Evolutionary conservation across 257 asterid genomes (phyloP), one percentile per base, ranked within the genome.

Genomic region (Salvia miltiorrhiza): DNA sequence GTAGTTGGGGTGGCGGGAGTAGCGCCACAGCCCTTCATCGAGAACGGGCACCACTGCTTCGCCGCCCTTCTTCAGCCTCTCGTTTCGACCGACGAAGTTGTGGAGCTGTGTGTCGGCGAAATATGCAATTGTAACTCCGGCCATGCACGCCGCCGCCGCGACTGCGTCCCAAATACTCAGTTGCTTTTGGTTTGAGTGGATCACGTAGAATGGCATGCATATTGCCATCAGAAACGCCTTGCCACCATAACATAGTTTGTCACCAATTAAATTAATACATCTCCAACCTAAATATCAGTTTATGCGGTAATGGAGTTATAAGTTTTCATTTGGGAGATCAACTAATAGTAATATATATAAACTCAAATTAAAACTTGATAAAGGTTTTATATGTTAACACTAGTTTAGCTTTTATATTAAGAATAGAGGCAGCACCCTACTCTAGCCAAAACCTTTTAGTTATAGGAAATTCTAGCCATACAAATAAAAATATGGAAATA

Each of bases 1-100:
- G 76, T 93, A 93, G 82, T 93, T 93, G 4, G 97, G 98, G 63
- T 93, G 98, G 20, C 97, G 81, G 1, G 97, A 90, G 78, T 80
- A 87, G 21, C 54, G 64, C 98, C 98, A 93, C 19, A 93, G 70
- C 41, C 98, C 98, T 33, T 62, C 65, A 13, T 93, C 96, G 2
- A 93, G 95, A 79, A 58, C 77, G 16, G 86, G 89, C 57, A 87
- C 88, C 19, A 71, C 13, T 2, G 84, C 79, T 77, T 82, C 53
- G 20, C 95, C 91, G 3, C 62, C 74, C 74, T 72, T 48, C 63
- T 81, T 90, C 71, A 87, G 76, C 63, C 32, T 65, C 21, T 75
- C 77, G 63, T 87, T 93, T 57, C 76, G 69, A 16, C 49, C 75
- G 26, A 77, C 85, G n/a, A 90, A 93, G 52, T 73, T 30, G 84